Conservation (phyloP, 257 asterid genomes). For the Plantago elongata region DNA sequence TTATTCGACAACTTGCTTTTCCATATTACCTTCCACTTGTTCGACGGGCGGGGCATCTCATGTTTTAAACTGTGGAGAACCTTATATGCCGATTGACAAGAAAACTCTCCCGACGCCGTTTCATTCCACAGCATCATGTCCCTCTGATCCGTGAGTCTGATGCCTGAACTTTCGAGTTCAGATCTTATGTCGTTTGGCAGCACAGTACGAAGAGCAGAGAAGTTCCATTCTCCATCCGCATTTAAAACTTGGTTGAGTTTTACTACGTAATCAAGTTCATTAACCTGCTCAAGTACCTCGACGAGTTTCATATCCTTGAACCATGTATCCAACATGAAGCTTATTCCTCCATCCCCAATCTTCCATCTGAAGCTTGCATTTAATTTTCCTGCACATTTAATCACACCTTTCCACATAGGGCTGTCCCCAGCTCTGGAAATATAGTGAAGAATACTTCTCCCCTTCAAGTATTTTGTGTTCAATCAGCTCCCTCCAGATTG, state of each 20-base stretch:
- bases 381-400: neutral
- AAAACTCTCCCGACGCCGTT: neutral
- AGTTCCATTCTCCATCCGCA: neutral
- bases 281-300: neutral
- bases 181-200: neutral
- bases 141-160: neutral
- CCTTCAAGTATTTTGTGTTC: neutral
- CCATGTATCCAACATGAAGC: neutral
- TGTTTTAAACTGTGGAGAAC: neutral
- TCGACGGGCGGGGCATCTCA: neutral
- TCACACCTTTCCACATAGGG: too few relatives aligned
- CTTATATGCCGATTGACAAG: neutral
- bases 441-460: neutral
- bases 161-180: neutral
- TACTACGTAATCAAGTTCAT: neutral
- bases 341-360: neutral
- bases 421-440: too few relatives aligned
- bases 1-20: neutral
- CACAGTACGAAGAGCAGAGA: neutral
- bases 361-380: neutral
- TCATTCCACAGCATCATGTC: neutral
- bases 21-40: neutral
- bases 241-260: neutral
- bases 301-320: neutral
- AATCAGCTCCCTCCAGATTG: neutral